Evolutionary conservation across 2,329 filamentous ascomycete genomes (phyloP), one percentile per base, ranked within the genome.

Genomic region (Xylariaceae sp.): DNA sequence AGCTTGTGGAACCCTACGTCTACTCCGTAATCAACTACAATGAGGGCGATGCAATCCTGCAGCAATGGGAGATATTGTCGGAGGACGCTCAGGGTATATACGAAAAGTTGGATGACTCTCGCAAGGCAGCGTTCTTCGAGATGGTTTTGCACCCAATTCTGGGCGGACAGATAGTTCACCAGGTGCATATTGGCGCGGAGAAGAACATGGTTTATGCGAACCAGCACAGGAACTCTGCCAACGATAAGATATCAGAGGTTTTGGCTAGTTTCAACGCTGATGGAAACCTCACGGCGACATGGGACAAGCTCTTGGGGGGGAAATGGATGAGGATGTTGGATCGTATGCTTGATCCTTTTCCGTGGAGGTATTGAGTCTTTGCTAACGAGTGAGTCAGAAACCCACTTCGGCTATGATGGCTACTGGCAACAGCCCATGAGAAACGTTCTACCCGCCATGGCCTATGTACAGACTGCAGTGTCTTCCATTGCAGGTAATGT

Each of bases 381-480:
- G 37, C 34, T 37, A 9, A 40, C 38, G 24, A 4, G n/a, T 33
- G 13, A 19, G 2, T 28, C 28, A 65, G 64, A 77, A 65, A 76
- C 73, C 0, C 76, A 78, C 50, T 60, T 78, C 8, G 73, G 74
- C 16, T 78, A 74, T 35, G 65, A 75, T 39, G 69, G 67, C 36
- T 71, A 72, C 59, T 78, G 82, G 82, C 83, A 87, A 61, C 83
- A 87, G 57, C 81, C 84, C 1, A 86, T 86, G 83, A 70, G 81
- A 26, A 84, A 87, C 55, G 74, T 74, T 0, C 71, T 84, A 1
- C 81, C 83, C 0, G 72, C 76, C 7, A 68, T 85, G 48, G 64
- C 72, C 4, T 82, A 77, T 49, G 76, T 83, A 1, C 78, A 83
- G 56, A 69, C 68, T 2, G 63, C 69, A 2, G 77, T 83, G 39